Evolutionary conservation across 2,329 filamentous ascomycete genomes (phyloP), one percentile per base, ranked within the genome.

Genomic region (Diaporthe sp.): DNA sequence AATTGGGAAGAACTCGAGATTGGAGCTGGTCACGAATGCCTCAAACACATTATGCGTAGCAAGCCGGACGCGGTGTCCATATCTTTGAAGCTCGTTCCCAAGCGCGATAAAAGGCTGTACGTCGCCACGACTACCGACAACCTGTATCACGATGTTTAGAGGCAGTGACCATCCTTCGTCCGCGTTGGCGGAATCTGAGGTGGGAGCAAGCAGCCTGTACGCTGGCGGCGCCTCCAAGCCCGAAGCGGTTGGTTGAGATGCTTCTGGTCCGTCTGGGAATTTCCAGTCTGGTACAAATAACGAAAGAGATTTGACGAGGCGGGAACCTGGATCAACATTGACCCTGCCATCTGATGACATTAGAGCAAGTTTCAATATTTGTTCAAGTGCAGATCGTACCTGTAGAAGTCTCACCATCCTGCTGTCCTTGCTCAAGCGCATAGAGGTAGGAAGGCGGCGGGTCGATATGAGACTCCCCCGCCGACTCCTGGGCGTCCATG

Each of bases 211-310:
- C 2, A 25, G 3, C 10, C 42, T 47, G 39, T 65, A 65, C 2
- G 60, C 60, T 47, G 60, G 39, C 20, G 60, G 60, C 25, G 39
- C 25, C 5, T 31, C 60, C 25, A 13, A 9, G 1, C 42, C 25
- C 7, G 39, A n/a, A 22, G 39, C 15, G 25, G 42, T 2, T 28
- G 42, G 8, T 25, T 47, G 60, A 9, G 60, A 31, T 22, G 60
- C 13, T 15, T 47, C 60, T n/a, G 25, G 25, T 47, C 12, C 39
- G 5, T 65, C 60, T 25, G n/a, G 12, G 9, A 28, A 47, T 47
- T 65, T 65, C 60, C 60, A 65, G 17, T 65, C 60, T 17, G 60
- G 60, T 20, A 65, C 25, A 47, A 65, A 65, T 22, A 65, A 34
- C n/a, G 60, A 65, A 20, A 65, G 60, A 12, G 60, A 65, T 20